Evolutionary conservation across 169 alveolate species (phyloP), one percentile per base, ranked within the genome.

Genomic region (Eimeria tenella): DNA sequence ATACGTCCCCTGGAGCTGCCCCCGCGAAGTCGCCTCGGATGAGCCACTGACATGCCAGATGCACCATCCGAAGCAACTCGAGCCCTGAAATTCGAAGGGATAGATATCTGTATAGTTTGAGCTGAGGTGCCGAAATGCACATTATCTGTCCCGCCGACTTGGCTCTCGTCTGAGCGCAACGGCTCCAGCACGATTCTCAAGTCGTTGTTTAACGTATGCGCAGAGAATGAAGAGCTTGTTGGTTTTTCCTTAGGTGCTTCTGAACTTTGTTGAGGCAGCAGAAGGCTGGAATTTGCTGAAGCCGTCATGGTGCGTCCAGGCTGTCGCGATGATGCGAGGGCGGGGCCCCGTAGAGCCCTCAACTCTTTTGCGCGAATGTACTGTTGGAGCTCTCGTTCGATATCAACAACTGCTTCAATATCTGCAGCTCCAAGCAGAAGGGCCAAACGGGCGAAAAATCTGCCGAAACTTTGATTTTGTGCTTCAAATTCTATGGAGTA

Each of bases 111-210:
- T 21, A 84, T 84, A 5, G 65, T 63, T 17, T 55, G 92, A 5
- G 56, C 82, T 62, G 81, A 8, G 31, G 70, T 42, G 17, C 52
- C 92, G 52, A 53, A 52, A 9, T 84, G 79, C n/a, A 55, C n/a
- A 1, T 31, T 62, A n/a, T 63, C 92, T 60, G 6, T 49, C 9
- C 53, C 52, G 8, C 79, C 82, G n/a, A 7, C 55, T 3, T 49
- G 13, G 50, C 21, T 62, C 13, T 50, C 81, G 52, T 84, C 52
- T n/a, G 60, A 60, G 65, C 17, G 50, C 81, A 63, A 11, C 5
- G 92, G 92, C 92, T 84, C 92, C 81, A 84, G 49, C n/a, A 84
- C 81, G 42, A 84, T 84, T 50, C 49, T 63, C 73, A 84, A 50
- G 19, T 84, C 65, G 53, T 84, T 42, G 19, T 50, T 19, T 19